Conservation (phyloP, 495 filamentous ascomycete genomes). For the Penicillium dipodomyicola region DNA sequence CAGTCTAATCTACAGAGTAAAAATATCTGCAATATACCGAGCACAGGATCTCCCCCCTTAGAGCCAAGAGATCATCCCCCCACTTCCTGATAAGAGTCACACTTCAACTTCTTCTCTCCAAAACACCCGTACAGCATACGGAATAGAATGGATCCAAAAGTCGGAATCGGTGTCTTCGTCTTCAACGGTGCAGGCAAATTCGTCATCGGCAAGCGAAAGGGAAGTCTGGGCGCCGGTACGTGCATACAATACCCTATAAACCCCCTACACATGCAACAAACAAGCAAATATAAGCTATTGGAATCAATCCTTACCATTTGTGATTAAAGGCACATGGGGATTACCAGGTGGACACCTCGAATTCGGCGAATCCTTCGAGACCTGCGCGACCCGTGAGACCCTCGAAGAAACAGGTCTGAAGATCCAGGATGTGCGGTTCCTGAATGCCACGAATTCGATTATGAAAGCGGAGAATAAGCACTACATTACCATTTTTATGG, state of each 20-base stretch:
- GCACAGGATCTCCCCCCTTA: too few species aligned
- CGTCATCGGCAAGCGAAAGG: conserved; percentile 35
- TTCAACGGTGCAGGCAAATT: conserved; percentile 32
- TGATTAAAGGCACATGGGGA: conserved; percentile 51
- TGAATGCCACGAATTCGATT: conserved; percentile 60
- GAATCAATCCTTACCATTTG: background rate
- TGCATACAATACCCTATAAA: background rate
- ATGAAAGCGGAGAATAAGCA: conserved; percentile 54
- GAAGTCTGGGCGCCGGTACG: conserved; percentile 39
- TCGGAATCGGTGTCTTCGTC: conserved; percentile 38
- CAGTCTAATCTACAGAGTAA: too few species aligned
- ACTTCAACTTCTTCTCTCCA: background rate
- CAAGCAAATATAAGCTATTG: background rate
- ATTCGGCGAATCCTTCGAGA: conserved; percentile 55
- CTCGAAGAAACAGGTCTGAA: conserved; percentile 64
- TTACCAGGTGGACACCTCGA: conserved; percentile 71
- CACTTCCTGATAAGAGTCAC: background rate
- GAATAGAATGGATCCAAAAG: conserved; percentile 20
- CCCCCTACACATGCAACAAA: background rate
- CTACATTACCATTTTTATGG: conserved; percentile 65
- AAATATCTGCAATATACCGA: too few species aligned
- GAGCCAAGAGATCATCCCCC: background rate
- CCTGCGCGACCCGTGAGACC: conserved; percentile 61
- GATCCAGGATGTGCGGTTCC: conserved; percentile 44
- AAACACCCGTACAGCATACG: background rate